phyloP scores from a whole-genome alignment of 2,329 filamentous ascomycete species.

The Pyrenophora graminea region DNA sequence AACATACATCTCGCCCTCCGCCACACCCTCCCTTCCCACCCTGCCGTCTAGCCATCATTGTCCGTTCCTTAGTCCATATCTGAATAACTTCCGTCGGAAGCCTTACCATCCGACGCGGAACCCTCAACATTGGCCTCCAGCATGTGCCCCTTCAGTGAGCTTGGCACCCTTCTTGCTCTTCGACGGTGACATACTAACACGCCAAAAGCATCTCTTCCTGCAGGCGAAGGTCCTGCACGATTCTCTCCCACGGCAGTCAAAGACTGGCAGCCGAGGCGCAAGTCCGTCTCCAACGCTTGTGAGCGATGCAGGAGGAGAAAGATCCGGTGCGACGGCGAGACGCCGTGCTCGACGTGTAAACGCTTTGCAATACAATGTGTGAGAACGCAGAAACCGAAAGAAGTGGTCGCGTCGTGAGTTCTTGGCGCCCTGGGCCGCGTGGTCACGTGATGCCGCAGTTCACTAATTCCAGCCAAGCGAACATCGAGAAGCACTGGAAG shows the following conservation, averaged over 20 bases:
- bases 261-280: conserved; percentile 43
- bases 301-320: conserved; percentile 44
- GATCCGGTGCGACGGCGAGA: conserved; percentile 45
- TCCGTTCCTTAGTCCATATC: conserved; percentile 20
- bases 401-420: conserved; percentile 44
- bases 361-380: conserved; percentile 45
- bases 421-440: not conserved
- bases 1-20: conserved; percentile 42
- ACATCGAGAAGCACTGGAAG: conserved; percentile 43
- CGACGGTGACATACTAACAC: conserved; percentile 15
- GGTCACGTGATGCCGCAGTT: conserved; percentile 28
- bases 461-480: conserved; percentile 32
- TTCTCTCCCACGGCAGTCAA: conserved; percentile 40
- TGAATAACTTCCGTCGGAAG: conserved; percentile 26
- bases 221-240: conserved; percentile 34
- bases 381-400: conserved; percentile 43
- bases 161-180: conserved; percentile 3
- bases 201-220: conserved; percentile 34
- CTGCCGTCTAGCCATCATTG: conserved; percentile 25
- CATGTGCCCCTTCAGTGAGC: conserved; percentile 46
- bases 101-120: conserved; percentile 36
- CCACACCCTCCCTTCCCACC: conserved; percentile 26
- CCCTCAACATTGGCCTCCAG: conserved; percentile 23
- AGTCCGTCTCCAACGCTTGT: conserved; percentile 46
- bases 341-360: conserved; percentile 44